phyloP scores from a whole-genome alignment of 495 filamentous ascomycete species.

The Filosporella fistucella region DNA sequence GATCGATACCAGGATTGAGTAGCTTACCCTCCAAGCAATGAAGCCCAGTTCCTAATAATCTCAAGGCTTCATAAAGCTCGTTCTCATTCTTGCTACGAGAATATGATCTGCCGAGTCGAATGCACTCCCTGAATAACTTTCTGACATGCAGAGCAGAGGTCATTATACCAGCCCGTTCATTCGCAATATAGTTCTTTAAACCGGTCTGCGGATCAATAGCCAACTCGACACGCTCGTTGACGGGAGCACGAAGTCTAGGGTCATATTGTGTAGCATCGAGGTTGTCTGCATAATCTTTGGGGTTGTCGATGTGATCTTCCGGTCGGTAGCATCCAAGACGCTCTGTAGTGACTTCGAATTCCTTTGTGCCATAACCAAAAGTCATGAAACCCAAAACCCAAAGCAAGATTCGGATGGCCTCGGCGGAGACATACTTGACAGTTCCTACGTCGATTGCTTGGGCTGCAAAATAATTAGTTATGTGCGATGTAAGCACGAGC shows the following conservation, averaged over 20 bases:
- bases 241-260: conserved; percentile 68
- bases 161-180: conserved; percentile 67
- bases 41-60: conserved; percentile 77
- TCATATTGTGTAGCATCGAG: conserved; percentile 81
- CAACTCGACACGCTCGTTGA: conserved; percentile 76
- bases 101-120: conserved; percentile 71
- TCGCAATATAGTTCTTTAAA: conserved; percentile 88
- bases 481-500: too few relatives aligned
- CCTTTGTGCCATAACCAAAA: conserved; percentile 93
- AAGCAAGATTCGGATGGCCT: conserved; percentile 81
- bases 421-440: conserved; percentile 80
- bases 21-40: conserved; percentile 71
- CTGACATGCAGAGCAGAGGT: conserved; percentile 74
- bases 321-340: conserved; percentile 88
- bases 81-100: conserved; percentile 53
- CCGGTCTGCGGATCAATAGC: conserved; percentile 73
- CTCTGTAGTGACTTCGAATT: conserved; percentile 94
- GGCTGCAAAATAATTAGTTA: conserved; percentile 28
- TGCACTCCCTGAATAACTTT: conserved; percentile 62
- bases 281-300: conserved; percentile 39
- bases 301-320: conserved; percentile 76
- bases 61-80: conserved; percentile 79
- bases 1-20: conserved; percentile 61
- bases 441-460: conserved; percentile 84
- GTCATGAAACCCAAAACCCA: conserved; percentile 91